phyloP scores from a whole-genome alignment of 805 yeast genomes.

The Candida hungchunana region DNA sequence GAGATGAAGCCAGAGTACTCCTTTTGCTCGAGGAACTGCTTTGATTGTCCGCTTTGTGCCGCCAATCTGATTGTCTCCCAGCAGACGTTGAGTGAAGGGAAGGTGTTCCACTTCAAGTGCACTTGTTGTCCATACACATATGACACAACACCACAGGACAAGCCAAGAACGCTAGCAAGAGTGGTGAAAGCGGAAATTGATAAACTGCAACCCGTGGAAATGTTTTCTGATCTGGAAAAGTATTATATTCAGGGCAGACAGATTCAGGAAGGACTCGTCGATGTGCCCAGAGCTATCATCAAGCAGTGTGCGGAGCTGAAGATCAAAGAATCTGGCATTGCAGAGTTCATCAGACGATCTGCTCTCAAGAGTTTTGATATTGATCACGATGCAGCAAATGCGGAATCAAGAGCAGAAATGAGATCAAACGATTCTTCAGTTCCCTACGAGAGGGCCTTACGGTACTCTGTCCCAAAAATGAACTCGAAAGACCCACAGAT shows the following conservation, averaged over 20 bases:
- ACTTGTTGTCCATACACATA: slow-evolving; percentile 16
- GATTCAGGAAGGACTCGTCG: slow-evolving; percentile 8
- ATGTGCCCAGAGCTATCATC: slow-evolving; percentile 13
- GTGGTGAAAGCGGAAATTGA: slow-evolving; percentile 11
- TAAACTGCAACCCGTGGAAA: slow-evolving; percentile 3
- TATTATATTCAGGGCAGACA: slow-evolving; percentile 19
- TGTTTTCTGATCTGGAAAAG: slow-evolving; percentile 19
- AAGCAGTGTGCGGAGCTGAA: slow-evolving; percentile 18
- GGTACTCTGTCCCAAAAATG: slow-evolving; percentile 4
- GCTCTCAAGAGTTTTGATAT: slow-evolving; percentile 9
- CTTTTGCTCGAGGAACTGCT: slow-evolving; percentile 25
- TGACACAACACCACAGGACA: slow-evolving; percentile 14
- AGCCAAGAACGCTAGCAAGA: slow-evolving; percentile 15
- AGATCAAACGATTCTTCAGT: neutral
- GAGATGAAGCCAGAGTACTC: slow-evolving; percentile 22
- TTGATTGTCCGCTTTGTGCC: slow-evolving; percentile 26
- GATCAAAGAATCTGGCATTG: slow-evolving; percentile 10
- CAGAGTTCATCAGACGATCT: slow-evolving; percentile 14
- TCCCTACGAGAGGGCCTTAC: slow-evolving; percentile 5
- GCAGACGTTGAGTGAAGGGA: slow-evolving; percentile 2
- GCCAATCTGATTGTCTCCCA: slow-evolving; percentile 13
- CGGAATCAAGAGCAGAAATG: neutral
- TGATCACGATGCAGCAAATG: neutral
- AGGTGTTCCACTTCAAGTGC: slow-evolving; percentile 15
- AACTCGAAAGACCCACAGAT: neutral